Conservation (phyloP, 2,329 filamentous ascomycete genomes). For the Pseudocercospora crystallina region DNA sequence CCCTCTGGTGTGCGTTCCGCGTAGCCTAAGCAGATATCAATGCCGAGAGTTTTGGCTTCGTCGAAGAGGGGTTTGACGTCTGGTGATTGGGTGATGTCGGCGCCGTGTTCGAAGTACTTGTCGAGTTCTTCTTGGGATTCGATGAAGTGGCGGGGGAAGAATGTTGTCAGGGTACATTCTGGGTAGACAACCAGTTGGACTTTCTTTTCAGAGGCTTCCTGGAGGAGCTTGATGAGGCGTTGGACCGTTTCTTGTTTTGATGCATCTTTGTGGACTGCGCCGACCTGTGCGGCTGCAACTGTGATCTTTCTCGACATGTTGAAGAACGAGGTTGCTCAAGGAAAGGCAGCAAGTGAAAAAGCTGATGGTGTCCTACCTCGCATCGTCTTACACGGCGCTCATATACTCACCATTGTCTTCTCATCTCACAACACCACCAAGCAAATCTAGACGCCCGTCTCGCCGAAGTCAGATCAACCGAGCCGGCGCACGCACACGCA, state of each 20-base stretch:
- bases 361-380: too few species aligned
- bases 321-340: background rate
- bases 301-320: conserved; percentile 43
- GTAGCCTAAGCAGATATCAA: conserved; percentile 56
- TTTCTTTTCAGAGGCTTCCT: conserved; percentile 44
- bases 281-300: conserved; percentile 58
- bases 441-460: too few species aligned
- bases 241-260: conserved; percentile 45
- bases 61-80: conserved; percentile 53
- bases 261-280: conserved; percentile 47
- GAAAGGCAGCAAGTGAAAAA: too few species aligned
- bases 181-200: conserved; percentile 56
- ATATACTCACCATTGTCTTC: too few species aligned
- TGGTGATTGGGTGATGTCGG: conserved; percentile 43
- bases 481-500: too few species aligned
- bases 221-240: conserved; percentile 53
- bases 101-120: conserved; percentile 52
- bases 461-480: too few species aligned
- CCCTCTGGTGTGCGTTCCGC: conserved; percentile 50
- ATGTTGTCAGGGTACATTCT: conserved; percentile 57
- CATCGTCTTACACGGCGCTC: too few species aligned
- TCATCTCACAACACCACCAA: too few species aligned
- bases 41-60: conserved; percentile 45
- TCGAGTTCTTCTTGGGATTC: conserved; percentile 42
- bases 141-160: conserved; percentile 54